phyloP scores from a whole-genome alignment of 352 stramenopile species.

The Phytopythium litorale region DNA sequence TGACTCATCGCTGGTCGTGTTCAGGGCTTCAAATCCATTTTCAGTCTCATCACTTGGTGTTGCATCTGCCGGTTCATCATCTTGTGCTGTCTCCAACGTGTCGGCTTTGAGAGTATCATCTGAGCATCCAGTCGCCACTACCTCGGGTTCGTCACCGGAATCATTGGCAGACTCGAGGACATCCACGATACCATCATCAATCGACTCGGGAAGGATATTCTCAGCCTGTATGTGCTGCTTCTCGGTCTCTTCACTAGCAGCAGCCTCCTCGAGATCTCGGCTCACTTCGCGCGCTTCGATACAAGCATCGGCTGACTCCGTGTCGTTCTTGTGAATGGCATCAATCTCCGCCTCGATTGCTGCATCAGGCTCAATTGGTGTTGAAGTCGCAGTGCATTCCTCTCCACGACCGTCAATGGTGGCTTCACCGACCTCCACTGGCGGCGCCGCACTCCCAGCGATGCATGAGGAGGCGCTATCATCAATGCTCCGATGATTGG shows the following conservation, averaged over 20 bases:
- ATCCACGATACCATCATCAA: background rate
- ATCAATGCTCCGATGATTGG: background rate
- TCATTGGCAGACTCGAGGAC: background rate
- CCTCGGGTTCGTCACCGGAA: background rate
- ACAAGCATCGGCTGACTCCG: background rate
- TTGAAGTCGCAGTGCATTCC: background rate
- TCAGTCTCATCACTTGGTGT: background rate
- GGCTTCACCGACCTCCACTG: background rate
- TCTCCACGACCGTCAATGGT: background rate
- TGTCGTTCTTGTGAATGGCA: background rate
- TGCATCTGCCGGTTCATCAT: background rate
- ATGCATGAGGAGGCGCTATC: background rate
- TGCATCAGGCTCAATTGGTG: background rate
- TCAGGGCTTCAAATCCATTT: background rate
- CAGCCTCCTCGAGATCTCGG: background rate
- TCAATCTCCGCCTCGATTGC: background rate
- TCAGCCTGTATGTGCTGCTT: background rate
- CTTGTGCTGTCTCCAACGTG: background rate
- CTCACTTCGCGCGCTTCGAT: background rate
- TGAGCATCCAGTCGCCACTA: background rate
- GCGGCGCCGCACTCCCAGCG: too few relatives aligned
- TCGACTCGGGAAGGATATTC: background rate
- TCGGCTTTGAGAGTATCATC: background rate
- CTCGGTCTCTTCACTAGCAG: background rate
- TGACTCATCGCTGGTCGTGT: background rate